Conservation (phyloP, 169 alveolate genomes). For the Perkinsus olseni region DNA sequence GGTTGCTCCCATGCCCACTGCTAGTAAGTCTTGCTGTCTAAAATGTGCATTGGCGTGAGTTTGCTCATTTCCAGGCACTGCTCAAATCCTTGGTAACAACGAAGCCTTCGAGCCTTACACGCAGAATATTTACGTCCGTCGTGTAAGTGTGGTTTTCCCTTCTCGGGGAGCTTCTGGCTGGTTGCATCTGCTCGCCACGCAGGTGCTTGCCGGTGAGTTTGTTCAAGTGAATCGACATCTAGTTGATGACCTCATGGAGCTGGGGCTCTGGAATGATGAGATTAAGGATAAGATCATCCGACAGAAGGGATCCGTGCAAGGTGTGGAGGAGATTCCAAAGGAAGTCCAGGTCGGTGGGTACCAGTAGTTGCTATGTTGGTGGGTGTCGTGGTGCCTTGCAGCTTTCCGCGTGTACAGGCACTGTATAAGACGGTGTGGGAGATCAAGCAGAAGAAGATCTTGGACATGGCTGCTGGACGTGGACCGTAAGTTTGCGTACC, state of each 20-base stretch:
- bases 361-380: background rate
- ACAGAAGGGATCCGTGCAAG: conserved; percentile 88
- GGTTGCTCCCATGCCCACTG: conserved; percentile 99
- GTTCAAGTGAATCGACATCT: conserved; percentile 94
- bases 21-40: conserved; percentile 91
- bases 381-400: background rate
- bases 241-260: conserved; percentile 85
- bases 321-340: conserved; percentile 81
- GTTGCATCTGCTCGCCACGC: background rate
- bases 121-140: conserved; percentile 90
- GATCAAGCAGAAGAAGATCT: conserved; percentile 86
- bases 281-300: conserved; percentile 87
- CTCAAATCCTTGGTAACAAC: conserved; percentile 72
- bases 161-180: background rate
- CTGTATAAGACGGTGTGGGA: conserved; percentile 97
- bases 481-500: conserved; percentile 77
- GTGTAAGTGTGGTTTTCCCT: conserved; percentile 64
- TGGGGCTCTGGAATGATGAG: conserved; percentile 84
- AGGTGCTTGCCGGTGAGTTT: conserved; percentile 58
- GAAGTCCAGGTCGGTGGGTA: conserved; percentile 58
- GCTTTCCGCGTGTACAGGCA: background rate
- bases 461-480: conserved; percentile 95
- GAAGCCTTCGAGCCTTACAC: conserved; percentile 98
- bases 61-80: background rate
- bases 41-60: background rate